Evolutionary conservation across 805 yeast genomes (phyloP), one percentile per base, ranked within the genome.

Genomic region (Barnettozyma californica): DNA sequence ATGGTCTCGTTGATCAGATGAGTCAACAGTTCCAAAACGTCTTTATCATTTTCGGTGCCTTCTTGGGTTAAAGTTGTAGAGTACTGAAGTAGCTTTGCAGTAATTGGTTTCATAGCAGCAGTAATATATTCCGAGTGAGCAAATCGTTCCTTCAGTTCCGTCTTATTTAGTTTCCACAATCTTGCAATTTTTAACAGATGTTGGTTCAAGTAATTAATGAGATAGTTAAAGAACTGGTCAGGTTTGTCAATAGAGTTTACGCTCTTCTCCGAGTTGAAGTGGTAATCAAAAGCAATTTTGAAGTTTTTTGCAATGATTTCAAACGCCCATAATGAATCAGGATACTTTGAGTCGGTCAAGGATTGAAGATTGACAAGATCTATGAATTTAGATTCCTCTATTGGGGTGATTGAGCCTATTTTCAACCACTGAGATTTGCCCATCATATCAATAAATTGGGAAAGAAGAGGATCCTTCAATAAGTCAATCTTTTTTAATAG

Each of bases 301-400:
- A 79, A 71, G 35, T 77, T 77, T 25, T 69, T 64, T 1, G 81
- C 62, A 9, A 80, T 58, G 0, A 68, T 55, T 33, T 72, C 74
- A 19, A 78, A 63, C 1, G 77, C 81, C 81, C 83, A 78, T 68
- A 77, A 67, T 0, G 75, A 55, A 1, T 65, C 61, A 0, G 78
- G 79, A 52, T 74, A 55, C 3, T 14, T 9, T 1, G 52, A 44
- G 2, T 37, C 35, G 4, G 37, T 21, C 4, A 54, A 31, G 2
- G 60, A 53, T 38, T 60, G 60, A 9, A 56, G 35, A 25, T 59
- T 50, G 16, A 56, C 31, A 1, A 55, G 48, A 9, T 55, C 42
- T 0, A 21, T 34, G 45, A 57, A 58, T 2, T 38, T n/a, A 3
- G 21, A 10, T 5, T 23, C 13, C 2, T 51, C 5, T 4, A 42